Conservation (phyloP, 2,329 filamentous ascomycete species). For the Apiospora saccharicola region DNA sequence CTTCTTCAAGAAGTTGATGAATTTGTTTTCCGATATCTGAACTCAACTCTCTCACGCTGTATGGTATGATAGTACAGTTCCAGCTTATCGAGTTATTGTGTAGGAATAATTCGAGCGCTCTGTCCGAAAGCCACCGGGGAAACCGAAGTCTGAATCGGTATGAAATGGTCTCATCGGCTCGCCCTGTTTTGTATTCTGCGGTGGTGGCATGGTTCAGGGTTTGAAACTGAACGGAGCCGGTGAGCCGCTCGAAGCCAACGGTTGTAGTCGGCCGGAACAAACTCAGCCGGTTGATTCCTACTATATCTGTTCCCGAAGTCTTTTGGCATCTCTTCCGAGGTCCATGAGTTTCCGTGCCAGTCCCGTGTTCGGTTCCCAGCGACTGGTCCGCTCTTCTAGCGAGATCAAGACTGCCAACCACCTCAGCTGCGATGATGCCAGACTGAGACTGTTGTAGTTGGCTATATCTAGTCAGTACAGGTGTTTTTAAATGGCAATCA, state of each 20-base stretch:
- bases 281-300: accelerated
- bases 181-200: no score
- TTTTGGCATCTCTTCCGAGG: accelerated
- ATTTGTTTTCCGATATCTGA: background rate
- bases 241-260: background rate
- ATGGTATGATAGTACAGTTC: background rate
- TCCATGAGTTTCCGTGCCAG: accelerated
- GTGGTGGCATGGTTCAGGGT: background rate
- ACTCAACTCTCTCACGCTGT: background rate
- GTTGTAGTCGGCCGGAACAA: background rate
- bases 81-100: background rate
- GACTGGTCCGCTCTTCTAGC: background rate
- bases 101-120: background rate
- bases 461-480: background rate
- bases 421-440: background rate
- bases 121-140: background rate
- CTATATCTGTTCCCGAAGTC: accelerated
- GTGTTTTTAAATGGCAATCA: background rate
- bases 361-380: no score
- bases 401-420: background rate
- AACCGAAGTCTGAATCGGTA: background rate
- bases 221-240: background rate
- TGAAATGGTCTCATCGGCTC: no score
- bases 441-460: background rate
- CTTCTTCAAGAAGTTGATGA: background rate